These are phyloP conservation scores for Saksenaea oblongispora DNA, from an alignment of 371 early-diverging fungal genomes.

Conservation along the genomic window DNA sequence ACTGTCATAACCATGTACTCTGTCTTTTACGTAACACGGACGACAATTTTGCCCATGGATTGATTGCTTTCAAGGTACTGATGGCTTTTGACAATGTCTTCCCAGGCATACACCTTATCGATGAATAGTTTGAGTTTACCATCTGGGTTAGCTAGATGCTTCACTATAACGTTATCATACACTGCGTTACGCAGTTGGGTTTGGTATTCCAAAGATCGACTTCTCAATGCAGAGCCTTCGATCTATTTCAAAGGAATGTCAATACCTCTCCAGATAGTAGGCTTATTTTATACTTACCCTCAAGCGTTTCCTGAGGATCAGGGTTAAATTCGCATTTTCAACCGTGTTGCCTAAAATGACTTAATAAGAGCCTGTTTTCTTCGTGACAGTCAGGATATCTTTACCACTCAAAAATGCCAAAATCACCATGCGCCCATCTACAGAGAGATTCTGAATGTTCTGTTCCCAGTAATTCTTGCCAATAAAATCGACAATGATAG, in stretches of 20 bases:
- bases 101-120: conserved; percentile 67
- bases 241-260: conserved; percentile 36
- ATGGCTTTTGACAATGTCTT: conserved; percentile 67
- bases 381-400: not conserved
- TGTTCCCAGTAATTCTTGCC: conserved; percentile 68
- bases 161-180: conserved; percentile 48
- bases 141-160: conserved; percentile 33
- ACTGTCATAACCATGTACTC: too few species aligned
- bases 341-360: conserved; percentile 38
- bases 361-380: not conserved
- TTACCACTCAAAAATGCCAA: conserved; percentile 66
- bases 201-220: conserved; percentile 67
- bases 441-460: conserved; percentile 64
- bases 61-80: conserved; percentile 63
- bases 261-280: not conserved
- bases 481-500: conserved; percentile 72
- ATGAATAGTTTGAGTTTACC: conserved; percentile 57
- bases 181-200: conserved; percentile 48
- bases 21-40: conserved; percentile 24
- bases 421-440: conserved; percentile 76
- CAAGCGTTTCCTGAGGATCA: conserved; percentile 66
- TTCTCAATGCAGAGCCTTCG: conserved; percentile 72
- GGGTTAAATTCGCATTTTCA: conserved; percentile 50
- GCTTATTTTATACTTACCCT: conserved; percentile 35
- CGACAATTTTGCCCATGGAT: conserved; percentile 64